Conservation (phyloP, 306 rosid species). For the Medicago arabica region DNA sequence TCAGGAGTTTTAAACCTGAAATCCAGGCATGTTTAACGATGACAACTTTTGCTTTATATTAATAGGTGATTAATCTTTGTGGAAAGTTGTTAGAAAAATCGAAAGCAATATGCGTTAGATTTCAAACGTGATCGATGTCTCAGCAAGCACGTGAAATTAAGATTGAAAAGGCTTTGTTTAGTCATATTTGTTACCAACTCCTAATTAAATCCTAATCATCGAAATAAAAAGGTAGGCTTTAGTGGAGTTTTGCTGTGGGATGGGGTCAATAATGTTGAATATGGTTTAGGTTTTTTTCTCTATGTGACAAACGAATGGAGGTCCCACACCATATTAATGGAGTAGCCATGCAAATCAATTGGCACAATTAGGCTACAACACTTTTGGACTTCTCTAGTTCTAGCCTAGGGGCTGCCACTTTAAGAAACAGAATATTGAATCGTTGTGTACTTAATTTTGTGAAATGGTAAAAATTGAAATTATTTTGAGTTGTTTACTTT, state of each 20-base stretch:
- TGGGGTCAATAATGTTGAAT: background rate
- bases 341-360: conserved; percentile 1
- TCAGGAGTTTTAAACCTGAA: conserved; percentile 45
- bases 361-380: conserved; percentile 19
- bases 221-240: background rate
- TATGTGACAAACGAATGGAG: conserved; percentile 1
- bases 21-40: conserved; percentile 48
- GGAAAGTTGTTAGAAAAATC: conserved; percentile 7
- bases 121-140: background rate
- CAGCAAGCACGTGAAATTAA: background rate
- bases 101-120: conserved; percentile 9
- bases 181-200: conserved; percentile 35
- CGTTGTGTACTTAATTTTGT: background rate
- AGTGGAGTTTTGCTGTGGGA: background rate
- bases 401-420: background rate
- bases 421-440: conserved; percentile 15
- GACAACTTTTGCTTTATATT: background rate
- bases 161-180: background rate
- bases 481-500: background rate
- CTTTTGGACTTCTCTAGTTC: conserved; percentile 27
- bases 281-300: background rate
- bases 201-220: background rate
- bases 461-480: conserved; percentile 8
- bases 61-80: conserved; percentile 6
- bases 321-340: conserved; percentile 9